Conservation (phyloP, 805 yeast species). For the Candida pini region DNA sequence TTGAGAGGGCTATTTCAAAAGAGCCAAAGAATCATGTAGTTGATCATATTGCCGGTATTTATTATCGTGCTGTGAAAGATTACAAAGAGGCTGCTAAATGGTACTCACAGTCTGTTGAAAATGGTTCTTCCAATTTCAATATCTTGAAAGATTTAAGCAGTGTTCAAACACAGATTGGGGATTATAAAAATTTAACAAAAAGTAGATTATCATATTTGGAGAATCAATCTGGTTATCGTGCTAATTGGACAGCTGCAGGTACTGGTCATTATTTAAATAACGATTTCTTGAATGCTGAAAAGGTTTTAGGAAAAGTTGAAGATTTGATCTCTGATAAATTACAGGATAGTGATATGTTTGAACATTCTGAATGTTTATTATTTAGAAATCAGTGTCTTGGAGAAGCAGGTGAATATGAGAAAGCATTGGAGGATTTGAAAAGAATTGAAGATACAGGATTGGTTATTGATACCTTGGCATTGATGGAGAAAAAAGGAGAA, state of each 20-base stretch:
- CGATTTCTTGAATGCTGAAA: slow-evolving; percentile 63
- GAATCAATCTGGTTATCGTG: slow-evolving; percentile 73
- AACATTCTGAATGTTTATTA: slow-evolving; percentile 74
- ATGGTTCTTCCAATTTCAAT: slow-evolving; percentile 73
- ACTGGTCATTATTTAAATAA: slow-evolving; percentile 75
- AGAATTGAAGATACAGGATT: slow-evolving; percentile 44
- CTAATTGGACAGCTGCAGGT: slow-evolving; percentile 87
- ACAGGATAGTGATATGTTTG: slow-evolving; percentile 61
- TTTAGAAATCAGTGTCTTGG: slow-evolving; percentile 65
- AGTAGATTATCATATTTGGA: slow-evolving; percentile 68
- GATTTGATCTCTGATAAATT: slow-evolving; percentile 63
- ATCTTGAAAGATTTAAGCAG: slow-evolving; percentile 78
- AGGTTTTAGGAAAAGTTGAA: slow-evolving; percentile 71
- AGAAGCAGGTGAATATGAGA: slow-evolving; percentile 54
- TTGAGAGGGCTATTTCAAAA: slow-evolving; percentile 55
- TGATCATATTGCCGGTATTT: slow-evolving; percentile 81
- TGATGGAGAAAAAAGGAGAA: slow-evolving; percentile 62
- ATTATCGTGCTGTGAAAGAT: slow-evolving; percentile 62
- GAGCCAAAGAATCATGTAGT: slow-evolving; percentile 63
- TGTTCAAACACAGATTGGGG: slow-evolving; percentile 75
- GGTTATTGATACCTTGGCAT: slow-evolving; percentile 53
- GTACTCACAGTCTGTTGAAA: slow-evolving; percentile 67
- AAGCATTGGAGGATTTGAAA: slow-evolving; percentile 57
- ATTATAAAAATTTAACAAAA: slow-evolving; percentile 53
- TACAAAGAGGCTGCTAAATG: slow-evolving; percentile 75